Conservation (phyloP, 208 protist genomes). For the Crithidia expoeki region DNA sequence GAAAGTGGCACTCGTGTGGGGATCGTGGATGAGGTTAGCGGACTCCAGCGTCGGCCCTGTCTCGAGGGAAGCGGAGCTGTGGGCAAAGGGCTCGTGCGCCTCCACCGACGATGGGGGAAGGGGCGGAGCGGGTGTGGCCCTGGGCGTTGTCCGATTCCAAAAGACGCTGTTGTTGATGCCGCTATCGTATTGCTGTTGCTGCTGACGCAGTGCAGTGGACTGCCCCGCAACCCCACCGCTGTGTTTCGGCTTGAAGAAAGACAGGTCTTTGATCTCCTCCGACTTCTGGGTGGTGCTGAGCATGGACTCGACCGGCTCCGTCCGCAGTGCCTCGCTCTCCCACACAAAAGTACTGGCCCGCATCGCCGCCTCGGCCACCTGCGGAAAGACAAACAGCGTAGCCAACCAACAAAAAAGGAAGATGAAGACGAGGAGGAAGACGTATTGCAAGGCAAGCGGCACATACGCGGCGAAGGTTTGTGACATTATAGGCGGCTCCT, state of each 20-base stretch:
- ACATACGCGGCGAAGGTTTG: conserved; percentile 55
- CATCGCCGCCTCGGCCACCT: conserved; percentile 47
- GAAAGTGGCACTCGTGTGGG: neutral
- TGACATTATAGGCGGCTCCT: conserved; percentile 73
- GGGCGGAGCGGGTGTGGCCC: neutral
- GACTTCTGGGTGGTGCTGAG: neutral
- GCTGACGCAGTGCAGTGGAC: neutral
- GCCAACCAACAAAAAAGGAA: conserved; percentile 43
- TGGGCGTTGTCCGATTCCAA: conserved; percentile 5
- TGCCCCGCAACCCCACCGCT: neutral
- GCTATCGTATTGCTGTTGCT: neutral
- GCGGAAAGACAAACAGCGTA: conserved; percentile 48
- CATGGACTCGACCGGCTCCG: conserved; percentile 38
- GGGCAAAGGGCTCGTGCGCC: conserved; percentile 1
- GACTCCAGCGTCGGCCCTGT: neutral
- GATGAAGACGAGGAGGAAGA: conserved; percentile 50
- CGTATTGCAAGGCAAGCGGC: conserved; percentile 51
- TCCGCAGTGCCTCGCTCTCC: conserved; percentile 64
- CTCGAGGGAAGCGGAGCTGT: conserved; percentile 9
- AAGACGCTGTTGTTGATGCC: neutral
- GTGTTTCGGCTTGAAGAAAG: conserved; percentile 31
- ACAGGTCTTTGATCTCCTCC: conserved; percentile 27
- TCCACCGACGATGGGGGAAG: neutral
- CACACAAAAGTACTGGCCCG: conserved; percentile 56
- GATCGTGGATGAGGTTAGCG: neutral